Evolutionary conservation across 1,284 basidiomycete genomes (phyloP), one percentile per base, ranked within the genome.

Genomic region (Sanguinoderma infundibulare): DNA sequence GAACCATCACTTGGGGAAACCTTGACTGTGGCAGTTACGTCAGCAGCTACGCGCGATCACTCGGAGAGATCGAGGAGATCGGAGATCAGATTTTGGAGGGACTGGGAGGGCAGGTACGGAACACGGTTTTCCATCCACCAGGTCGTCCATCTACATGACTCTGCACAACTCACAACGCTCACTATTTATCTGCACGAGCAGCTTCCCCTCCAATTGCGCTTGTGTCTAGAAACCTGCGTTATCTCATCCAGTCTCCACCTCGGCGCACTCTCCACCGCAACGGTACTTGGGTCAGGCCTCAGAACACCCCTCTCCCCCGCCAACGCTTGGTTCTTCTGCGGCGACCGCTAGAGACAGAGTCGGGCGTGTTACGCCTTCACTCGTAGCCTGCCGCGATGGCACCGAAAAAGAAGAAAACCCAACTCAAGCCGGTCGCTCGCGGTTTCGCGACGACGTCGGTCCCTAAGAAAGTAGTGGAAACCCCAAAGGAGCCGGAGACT

Each of bases 381-480:
- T 32, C 38, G 32, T 54, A 63, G 50, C 62, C 17, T 20, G 57
- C 32, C 60, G 46, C 26, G 28, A 66, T 66, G 67, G 92, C 94
- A 91, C 84, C 88, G 54, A 96, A 96, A 82, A 96, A 94, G 81
- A 94, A 90, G 82, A 95, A 93, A 78, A 84, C 87, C 1, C 89
- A 92, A 67, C 73, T 93, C 69, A 95, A 94, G 76, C 88, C 91
- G 60, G 79, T 90, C 61, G 83, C 73, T 40, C 83, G 89, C 59
- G 93, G 92, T 15, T 95, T 96, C 71, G 91, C 94, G 40, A 96
- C 95, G 1, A 94, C 91, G 8, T 98, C 96, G 28, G 85, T 90
- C 52, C 94, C 90, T 57, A 97, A 93, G 83, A 96, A 94, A 77
- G 79, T 81, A 46, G 78, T 79, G 51, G 75, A 78, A 42, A 68